A percentile compares a stretch with the other conserved stretches of the same genome.
These are phyloP conservation scores for Suillus tomentosus DNA, from an alignment of 768 basidiomycete genomes.

Conservation along the genomic window DNA sequence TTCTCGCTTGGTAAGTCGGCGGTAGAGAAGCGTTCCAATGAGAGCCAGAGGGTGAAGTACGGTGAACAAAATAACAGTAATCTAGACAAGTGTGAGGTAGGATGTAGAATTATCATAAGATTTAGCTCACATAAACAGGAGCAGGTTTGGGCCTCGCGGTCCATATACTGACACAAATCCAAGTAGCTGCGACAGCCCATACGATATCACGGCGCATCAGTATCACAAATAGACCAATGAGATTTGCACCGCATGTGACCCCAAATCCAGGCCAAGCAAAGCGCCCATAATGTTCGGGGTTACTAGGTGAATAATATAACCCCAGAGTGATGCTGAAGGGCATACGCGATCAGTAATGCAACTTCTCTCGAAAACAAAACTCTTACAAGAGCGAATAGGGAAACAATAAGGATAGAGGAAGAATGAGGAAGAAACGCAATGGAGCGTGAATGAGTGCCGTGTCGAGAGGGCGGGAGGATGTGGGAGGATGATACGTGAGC, in stretches of 20 bases:
- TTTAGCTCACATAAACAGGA: conserved; percentile 58
- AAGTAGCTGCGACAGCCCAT: conserved; percentile 74
- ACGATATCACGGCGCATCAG: conserved; percentile 65
- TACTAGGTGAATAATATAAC: conserved; percentile 52
- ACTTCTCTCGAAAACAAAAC: neutral
- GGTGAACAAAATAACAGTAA: conserved; percentile 64
- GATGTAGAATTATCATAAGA: neutral
- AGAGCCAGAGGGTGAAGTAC: conserved; percentile 65
- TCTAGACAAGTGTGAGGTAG: conserved; percentile 36
- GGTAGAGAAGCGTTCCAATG: conserved; percentile 47
- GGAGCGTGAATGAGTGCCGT: conserved; percentile 87
- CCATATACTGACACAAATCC: conserved; percentile 74
- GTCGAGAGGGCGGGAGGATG: conserved; percentile 65
- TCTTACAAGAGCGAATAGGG: conserved; percentile 57
- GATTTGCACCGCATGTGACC: conserved; percentile 65
- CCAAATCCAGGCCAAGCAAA: conserved; percentile 77
- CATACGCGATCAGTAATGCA: neutral
- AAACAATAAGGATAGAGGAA: conserved; percentile 49
- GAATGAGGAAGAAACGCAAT: conserved; percentile 67
- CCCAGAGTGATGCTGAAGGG: conserved; percentile 65
- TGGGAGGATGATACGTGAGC: conserved; percentile 70
- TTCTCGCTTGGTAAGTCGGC: conserved; percentile 18
- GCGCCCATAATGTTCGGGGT: conserved; percentile 54
- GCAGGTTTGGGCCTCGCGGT: conserved; percentile 58
- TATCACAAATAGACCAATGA: conserved; percentile 56